These are phyloP conservation scores for Thalia dealbata DNA, from an alignment of 176 grass and related monocot genomes.

Conservation along the genomic window DNA sequence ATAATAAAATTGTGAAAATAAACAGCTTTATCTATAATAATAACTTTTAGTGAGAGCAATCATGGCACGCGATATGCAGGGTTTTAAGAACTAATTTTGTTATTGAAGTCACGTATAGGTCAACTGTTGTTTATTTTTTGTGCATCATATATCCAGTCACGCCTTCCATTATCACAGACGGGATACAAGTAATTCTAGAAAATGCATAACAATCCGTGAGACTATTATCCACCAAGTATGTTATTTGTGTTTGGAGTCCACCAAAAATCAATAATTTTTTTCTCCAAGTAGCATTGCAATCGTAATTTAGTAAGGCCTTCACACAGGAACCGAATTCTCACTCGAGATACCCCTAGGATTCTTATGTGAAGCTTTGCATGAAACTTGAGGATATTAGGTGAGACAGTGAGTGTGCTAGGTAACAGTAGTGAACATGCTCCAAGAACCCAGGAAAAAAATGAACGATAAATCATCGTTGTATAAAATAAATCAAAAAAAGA, in stretches of 20 bases:
- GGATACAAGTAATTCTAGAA: background rate
- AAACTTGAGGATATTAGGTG: background rate
- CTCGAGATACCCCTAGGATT: background rate
- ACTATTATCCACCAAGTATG: background rate
- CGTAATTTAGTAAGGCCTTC: background rate
- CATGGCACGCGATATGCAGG: background rate
- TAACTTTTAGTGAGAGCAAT: background rate
- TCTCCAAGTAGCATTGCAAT: background rate
- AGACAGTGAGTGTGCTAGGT: background rate
- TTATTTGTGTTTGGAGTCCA: background rate
- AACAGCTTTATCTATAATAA: background rate
- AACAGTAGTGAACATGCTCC: background rate
- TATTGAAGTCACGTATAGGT: background rate
- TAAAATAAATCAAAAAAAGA: background rate
- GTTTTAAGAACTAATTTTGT: background rate
- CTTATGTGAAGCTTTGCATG: background rate
- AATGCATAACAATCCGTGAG: background rate
- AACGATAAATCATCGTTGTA: background rate
- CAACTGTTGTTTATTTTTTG: background rate
- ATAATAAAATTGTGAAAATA: background rate
- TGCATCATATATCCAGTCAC: background rate
- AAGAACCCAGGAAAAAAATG: background rate
- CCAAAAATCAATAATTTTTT: background rate
- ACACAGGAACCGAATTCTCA: background rate
- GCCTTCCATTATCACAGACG: background rate